Evolutionary conservation across 331 rosid genomes (phyloP).

Genomic region (Quercus phellos): DNA sequence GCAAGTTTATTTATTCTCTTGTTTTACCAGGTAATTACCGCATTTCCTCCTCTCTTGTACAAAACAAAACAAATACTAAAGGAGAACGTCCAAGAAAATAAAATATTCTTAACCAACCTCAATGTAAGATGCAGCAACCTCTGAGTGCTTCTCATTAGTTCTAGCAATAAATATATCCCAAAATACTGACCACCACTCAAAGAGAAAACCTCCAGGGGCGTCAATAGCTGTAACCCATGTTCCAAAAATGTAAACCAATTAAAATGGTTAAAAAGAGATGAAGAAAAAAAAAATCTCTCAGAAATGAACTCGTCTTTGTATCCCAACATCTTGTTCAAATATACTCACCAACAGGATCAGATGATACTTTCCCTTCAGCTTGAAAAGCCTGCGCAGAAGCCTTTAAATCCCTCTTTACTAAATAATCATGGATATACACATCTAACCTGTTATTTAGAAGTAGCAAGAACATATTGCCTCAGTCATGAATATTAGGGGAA

Average conservation of each 20-base stretch:
- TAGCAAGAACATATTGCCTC: constrained; percentile 9
- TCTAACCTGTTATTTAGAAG: constrained; percentile 67
- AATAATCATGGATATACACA: constrained; percentile 94
- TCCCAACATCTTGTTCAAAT: constrained; percentile 1
- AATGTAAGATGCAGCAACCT: constrained; percentile 95
- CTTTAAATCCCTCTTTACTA: constrained; percentile 93
- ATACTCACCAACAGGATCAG: constrained; percentile 97
- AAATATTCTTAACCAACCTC: constrained; percentile 56
- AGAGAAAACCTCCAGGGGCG: constrained; percentile 98
- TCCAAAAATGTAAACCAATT: constrained; percentile 4
- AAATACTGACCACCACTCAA: constrained; percentile 99
- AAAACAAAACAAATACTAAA: constrained; percentile 13
- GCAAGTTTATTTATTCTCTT: neutral
- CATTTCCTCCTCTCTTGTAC: neutral
- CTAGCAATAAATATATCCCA: constrained; percentile 99
- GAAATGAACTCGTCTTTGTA: constrained; percentile 1
- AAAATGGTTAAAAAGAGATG: neutral
- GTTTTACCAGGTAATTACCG: neutral
- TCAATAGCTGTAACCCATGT: constrained; percentile 76
- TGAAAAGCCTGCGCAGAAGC: constrained; percentile 98
- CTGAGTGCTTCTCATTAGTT: constrained; percentile 98
- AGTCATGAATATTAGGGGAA: neutral
- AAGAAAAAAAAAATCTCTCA: neutral
- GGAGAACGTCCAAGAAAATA: neutral
- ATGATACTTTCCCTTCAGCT: constrained; percentile 96